These are phyloP conservation scores for Suhomyces choctaworum DNA, from an alignment of 1,139 yeast genomes.

Conservation along the genomic window DNA sequence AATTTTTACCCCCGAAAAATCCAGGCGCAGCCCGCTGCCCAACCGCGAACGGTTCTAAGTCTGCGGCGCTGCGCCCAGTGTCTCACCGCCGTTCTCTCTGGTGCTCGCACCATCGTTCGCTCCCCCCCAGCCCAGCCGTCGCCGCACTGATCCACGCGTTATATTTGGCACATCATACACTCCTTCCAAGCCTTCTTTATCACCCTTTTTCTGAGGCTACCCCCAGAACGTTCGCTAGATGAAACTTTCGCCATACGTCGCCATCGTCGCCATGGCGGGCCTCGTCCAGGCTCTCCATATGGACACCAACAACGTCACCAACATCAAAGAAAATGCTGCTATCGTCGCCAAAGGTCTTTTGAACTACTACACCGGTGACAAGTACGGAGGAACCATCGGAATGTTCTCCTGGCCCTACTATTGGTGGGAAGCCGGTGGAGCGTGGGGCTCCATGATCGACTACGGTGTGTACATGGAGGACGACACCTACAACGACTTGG, in stretches of 20 bases:
- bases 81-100: too few relatives aligned
- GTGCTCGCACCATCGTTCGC: too few relatives aligned
- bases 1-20: too few relatives aligned
- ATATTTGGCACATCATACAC: slow-evolving; percentile 1
- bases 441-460: slow-evolving; percentile 76
- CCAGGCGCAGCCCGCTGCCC: too few relatives aligned
- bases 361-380: slow-evolving; percentile 67
- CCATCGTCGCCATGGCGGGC: slow-evolving; percentile 6
- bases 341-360: slow-evolving; percentile 62
- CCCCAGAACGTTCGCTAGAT: background rate
- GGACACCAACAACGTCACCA: slow-evolving; percentile 41
- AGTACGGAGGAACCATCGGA: slow-evolving; percentile 74
- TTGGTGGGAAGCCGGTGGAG: slow-evolving; percentile 97
- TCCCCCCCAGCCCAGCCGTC: background rate
- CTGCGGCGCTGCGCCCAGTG: too few relatives aligned
- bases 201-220: slow-evolving; percentile 2
- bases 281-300: slow-evolving; percentile 26
- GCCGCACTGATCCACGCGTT: slow-evolving; percentile 6
- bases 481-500: slow-evolving; percentile 54
- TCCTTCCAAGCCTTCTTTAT: slow-evolving; percentile 1
- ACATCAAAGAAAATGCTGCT: slow-evolving; percentile 51
- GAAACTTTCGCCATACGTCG: slow-evolving; percentile 7
- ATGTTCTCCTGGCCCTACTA: slow-evolving; percentile 75
- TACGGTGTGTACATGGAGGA: slow-evolving; percentile 64
- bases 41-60: too few relatives aligned